A percentile compares a stretch with the other conserved stretches of the same genome.
Evolutionary conservation across 352 stramenopile genomes (phyloP).

Genomic region (Globisporangium heterothallicum): DNA sequence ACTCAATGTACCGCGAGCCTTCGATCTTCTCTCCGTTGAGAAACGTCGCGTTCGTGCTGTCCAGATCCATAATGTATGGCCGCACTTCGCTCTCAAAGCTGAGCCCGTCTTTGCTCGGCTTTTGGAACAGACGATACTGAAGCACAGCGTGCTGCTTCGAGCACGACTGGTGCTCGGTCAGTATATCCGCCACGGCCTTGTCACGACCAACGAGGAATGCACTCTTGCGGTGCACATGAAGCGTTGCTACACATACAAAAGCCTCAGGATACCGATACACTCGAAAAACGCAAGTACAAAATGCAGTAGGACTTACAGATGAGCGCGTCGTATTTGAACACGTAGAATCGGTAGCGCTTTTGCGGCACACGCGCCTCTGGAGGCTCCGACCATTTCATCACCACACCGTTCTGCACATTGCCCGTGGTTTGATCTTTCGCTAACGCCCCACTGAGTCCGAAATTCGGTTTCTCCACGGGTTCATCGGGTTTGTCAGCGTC

Average conservation of each 20-base stretch:
- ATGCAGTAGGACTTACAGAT: slow-evolving; percentile 39
- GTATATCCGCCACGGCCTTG: slow-evolving; percentile 92
- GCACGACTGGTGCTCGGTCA: slow-evolving; percentile 92
- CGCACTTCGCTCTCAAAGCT: slow-evolving; percentile 59
- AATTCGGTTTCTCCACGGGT: slow-evolving; percentile 93
- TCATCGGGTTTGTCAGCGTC: slow-evolving; percentile 23
- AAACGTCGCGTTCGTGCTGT: slow-evolving; percentile 97
- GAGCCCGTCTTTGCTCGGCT: slow-evolving; percentile 49
- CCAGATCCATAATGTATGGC: slow-evolving; percentile 98
- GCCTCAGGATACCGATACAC: too few relatives aligned
- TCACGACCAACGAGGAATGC: slow-evolving; percentile 94
- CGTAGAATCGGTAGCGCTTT: slow-evolving; percentile 94
- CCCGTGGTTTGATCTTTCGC: slow-evolving; percentile 93
- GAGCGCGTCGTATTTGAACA: slow-evolving; percentile 92
- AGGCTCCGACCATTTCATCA: slow-evolving; percentile 97
- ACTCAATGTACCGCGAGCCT: slow-evolving; percentile 94
- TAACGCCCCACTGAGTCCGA: slow-evolving; percentile 95
- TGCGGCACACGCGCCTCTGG: slow-evolving; percentile 90
- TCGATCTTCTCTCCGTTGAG: slow-evolving; percentile 95
- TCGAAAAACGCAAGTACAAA: slow-evolving; percentile 12
- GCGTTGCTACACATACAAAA: slow-evolving; percentile 80
- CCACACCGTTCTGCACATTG: slow-evolving; percentile 95
- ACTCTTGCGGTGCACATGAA: slow-evolving; percentile 95
- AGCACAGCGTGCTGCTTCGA: slow-evolving; percentile 98
- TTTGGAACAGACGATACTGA: slow-evolving; percentile 90